Conservation (phyloP, 2,329 filamentous ascomycete species). For the Nothophaeocryptopus gaeumannii region DNA sequence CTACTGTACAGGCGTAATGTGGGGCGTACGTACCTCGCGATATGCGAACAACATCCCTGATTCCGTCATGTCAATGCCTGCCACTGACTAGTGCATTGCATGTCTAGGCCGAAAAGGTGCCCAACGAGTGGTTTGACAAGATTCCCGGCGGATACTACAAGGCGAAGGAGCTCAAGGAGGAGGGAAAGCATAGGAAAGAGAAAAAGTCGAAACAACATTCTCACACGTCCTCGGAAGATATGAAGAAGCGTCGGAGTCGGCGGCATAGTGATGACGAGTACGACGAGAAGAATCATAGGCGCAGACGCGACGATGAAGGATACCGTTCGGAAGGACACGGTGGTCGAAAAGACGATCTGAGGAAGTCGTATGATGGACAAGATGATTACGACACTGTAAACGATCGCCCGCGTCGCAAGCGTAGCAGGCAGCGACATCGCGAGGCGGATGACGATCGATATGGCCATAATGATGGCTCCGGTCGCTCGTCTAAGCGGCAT, state of each 20-base stretch:
- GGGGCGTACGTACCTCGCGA: constrained; percentile 18
- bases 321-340: constrained; percentile 22
- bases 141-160: constrained; percentile 38
- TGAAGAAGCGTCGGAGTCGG: constrained; percentile 22
- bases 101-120: constrained; percentile 35
- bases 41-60: constrained; percentile 1
- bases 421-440: constrained; percentile 20
- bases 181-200: constrained; percentile 15
- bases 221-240: constrained; percentile 10
- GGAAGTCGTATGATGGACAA: constrained; percentile 24
- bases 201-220: constrained; percentile 1
- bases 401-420: constrained; percentile 20
- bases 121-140: constrained; percentile 38
- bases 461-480: constrained; percentile 23
- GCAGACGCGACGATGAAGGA: constrained; percentile 17
- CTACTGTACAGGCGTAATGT: constrained; percentile 22
- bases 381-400: constrained; percentile 28
- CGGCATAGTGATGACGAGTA: constrained; percentile 30
- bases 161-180: constrained; percentile 26
- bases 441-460: constrained; percentile 27
- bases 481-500: constrained; percentile 7
- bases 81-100: constrained; percentile 6
- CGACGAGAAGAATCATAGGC: constrained; percentile 19
- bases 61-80: constrained; percentile 3
- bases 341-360: constrained; percentile 10